A percentile compares a stretch with the other conserved stretches of the same genome.
phyloP scores from a whole-genome alignment of 2,329 filamentous ascomycete species.

The Penicillium janthinellum region DNA sequence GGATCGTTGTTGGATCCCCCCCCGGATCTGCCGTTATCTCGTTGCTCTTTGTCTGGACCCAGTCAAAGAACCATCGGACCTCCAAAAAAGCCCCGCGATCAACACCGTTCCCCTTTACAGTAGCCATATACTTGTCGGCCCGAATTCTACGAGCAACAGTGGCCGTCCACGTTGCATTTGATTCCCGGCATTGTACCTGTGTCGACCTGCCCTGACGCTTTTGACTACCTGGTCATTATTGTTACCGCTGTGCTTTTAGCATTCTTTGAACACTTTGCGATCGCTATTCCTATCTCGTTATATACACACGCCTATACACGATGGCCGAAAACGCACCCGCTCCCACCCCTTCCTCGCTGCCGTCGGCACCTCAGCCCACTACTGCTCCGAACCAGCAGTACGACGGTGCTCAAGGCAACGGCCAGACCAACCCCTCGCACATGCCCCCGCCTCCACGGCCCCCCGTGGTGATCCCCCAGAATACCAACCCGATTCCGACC shows the following conservation, averaged over 20 bases:
- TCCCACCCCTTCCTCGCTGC: conserved; percentile 65
- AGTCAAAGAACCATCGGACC: neutral
- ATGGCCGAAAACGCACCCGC: conserved; percentile 79
- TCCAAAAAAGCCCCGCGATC: neutral
- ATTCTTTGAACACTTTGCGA: conserved; percentile 1
- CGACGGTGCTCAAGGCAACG: conserved; percentile 70
- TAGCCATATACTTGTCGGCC: neutral
- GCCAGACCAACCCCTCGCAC: conserved; percentile 69
- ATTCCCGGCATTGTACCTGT: neutral
- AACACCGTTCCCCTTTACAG: neutral
- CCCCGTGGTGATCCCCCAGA: conserved; percentile 83
- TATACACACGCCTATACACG: conserved; percentile 35
- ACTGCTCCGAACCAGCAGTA: conserved; percentile 70
- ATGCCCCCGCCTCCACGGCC: conserved; percentile 90
- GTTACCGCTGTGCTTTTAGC: neutral
- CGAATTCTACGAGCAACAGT: neutral
- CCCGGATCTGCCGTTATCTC: conserved; percentile 17
- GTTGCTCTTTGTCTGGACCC: conserved; percentile 23
- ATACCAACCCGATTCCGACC: conserved; percentile 92
- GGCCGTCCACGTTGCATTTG: neutral
- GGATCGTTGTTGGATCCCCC: neutral
- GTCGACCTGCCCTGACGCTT: neutral
- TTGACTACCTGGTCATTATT: neutral
- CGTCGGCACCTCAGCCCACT: conserved; percentile 68
- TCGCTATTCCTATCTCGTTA: conserved; percentile 8